Evolutionary conservation across 345 rosid species (phyloP), one percentile per base, ranked within the genome.

Genomic region (Arabidopsis arenosa): DNA sequence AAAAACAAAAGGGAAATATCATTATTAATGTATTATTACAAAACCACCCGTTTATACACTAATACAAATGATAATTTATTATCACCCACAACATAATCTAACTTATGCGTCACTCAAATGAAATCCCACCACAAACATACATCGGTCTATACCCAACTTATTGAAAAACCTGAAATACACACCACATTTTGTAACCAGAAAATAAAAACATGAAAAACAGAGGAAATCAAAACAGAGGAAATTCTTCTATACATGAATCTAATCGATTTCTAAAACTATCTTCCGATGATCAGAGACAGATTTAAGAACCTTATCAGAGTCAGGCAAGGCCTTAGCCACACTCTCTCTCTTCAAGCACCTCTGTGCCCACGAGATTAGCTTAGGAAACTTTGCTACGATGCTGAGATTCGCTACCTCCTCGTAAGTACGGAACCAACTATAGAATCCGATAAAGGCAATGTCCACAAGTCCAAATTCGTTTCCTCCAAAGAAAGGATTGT

Each of bases 311-410:
- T 72, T 72, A 23, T 72, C 68, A 0, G 57, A 35, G 14, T 45
- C 68, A 47, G 75, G 75, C 57, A 72, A 58, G 14, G 59, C 18
- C 28, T 72, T 60, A 60, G 68, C 59, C 59, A 72, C 68, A 72
- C 68, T 48, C 4, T 60, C 68, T 45, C 48, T 59, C 13, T 33
- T 15, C 44, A 58, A 41, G 11, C 74, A 70, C 65, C 56, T 70
- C 44, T 57, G 13, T 5, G 45, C 66, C 74, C 74, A 57, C 6
- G 9, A 5, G 26, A 68, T 55, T 39, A 70, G 39, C 65, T 57
- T 56, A 54, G 74, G 54, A 55, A 54, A 57, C 74, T 58, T 43
- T n/a, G 30, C 9, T 57, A 12, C 43, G 21, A 70, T 45, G 17
- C 12, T 56, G 12, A 70, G 21, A 21, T 70, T 70, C 0, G 63